These are phyloP conservation scores for Achaetomiella virescens DNA, from an alignment of 495 filamentous ascomycete species.

Conservation along the genomic window DNA sequence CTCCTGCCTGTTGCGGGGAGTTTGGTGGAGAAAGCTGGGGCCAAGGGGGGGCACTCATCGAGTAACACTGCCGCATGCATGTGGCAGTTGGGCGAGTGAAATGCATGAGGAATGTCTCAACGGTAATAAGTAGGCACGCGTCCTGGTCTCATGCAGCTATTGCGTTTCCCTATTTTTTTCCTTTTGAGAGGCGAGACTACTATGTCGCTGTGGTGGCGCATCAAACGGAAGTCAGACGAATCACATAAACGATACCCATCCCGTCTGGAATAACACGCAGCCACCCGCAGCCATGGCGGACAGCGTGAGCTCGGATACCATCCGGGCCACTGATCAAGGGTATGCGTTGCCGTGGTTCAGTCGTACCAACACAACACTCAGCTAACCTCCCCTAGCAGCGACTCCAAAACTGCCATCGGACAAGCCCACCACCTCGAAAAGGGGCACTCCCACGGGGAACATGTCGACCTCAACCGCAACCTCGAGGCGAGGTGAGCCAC, in stretches of 20 bases:
- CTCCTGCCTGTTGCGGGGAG: constrained; percentile 10
- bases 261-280: not conserved
- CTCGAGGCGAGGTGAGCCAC: constrained; percentile 39
- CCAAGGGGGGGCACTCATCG: not conserved
- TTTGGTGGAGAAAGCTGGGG: not conserved
- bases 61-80: not conserved
- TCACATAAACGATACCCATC: no score
- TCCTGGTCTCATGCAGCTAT: no score
- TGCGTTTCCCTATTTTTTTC: no score
- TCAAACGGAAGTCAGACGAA: no score
- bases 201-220: no score
- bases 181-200: no score
- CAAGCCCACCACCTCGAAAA: constrained; percentile 26
- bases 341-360: not conserved
- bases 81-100: no score
- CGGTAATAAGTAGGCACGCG: no score
- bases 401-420: constrained; percentile 30
- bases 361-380: not conserved
- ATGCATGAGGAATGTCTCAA: no score
- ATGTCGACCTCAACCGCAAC: constrained; percentile 42
- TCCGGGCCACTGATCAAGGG: not conserved
- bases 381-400: constrained; percentile 4
- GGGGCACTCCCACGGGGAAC: constrained; percentile 24
- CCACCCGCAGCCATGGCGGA: constrained; percentile 11
- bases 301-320: constrained; percentile 10